Evolutionary conservation across 306 rosid genomes (phyloP), one percentile per base, ranked within the genome.

Genomic region (Casuarina equisetifolia): DNA sequence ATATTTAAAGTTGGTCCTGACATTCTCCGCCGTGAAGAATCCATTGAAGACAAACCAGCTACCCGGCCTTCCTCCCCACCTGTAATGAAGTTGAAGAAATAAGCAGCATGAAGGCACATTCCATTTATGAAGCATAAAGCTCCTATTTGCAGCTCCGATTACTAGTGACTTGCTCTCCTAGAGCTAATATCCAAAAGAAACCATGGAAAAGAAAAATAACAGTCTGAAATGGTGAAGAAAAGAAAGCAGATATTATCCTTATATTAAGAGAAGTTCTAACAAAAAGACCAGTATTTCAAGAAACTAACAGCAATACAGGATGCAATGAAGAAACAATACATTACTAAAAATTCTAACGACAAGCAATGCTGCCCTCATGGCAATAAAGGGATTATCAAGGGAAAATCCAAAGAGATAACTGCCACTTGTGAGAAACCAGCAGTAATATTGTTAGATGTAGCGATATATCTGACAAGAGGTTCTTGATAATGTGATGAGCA

Each of bases 1-100:
- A 90, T 82, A 83, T 84, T 89, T 80, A 89, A 75, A 77, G 87
- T 79, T 58, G 92, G 91, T 63, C 90, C 93, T 0, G 96, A 80
- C 80, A 86, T 84, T 84, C 97, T 91, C 62, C 96, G 86, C 81
- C 96, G 82, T 1, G 92, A 86, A 59, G 97, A 79, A 90, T 94
- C 98, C 84, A 76, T 69, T 6, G 95, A 87, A 76, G 89, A 80
- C 78, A 90, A 69, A 77, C 93, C 97, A 78, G 93, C 84, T 39
- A 82, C 90, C 51, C 89, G 88, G 11, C 88, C 94, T 50, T 90
- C 98, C 79, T 89, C 98, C 82, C 82, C 90, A 43, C 86, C 98
- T 90, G 85, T 16, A 51, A 64, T 54, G 58, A 57, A 77, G 74
- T 61, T 50, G 72, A 9, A 70, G 19, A 80, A 79, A 76, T 51